Evolutionary conservation across 2,329 filamentous ascomycete species (phyloP), one percentile per base, ranked within the genome.

Genomic region (Alternaria sp.): DNA sequence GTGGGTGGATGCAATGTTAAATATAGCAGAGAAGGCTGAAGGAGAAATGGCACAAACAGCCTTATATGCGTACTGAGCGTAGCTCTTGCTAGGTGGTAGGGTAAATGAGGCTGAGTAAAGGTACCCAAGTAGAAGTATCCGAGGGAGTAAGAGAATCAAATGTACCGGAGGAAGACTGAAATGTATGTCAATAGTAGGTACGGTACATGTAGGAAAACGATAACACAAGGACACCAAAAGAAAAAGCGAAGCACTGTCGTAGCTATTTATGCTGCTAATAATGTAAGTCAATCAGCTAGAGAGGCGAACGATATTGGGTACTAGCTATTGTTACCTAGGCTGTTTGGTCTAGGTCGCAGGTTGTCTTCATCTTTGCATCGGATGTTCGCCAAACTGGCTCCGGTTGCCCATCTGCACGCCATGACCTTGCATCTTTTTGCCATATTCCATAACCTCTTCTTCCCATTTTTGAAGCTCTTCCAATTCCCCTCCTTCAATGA

Each of bases 401-500:
- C 46, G 46, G 27, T 69, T 50, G 0, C 67, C 67, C 27, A 68
- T 64, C 9, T 57, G 22, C n/a, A 66, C 60, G 11, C 67, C 63
- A 49, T 62, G 56, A 1, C 54, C 51, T 36, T 68, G 67, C 62
- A 65, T 51, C 11, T 51, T 20, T 30, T 43, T 59, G 8, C 59
- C 65, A n/a, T 69, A 67, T 3, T 57, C 38, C 46, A 69, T 25
- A 5, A 71, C 63, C 44, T 60, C 28, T 14, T 60, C 51, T 36
- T 78, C 76, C 76, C 81, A 83, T 28, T 69, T 43, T 4, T 69
- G 58, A 18, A 73, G 43, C 2, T 68, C 44, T 3, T 50, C 27
- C 10, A 36, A 65, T 34, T 75, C 74, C 22, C 77, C 67, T 4
- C 80, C 81, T 10, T 67, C 52, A 46, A 82, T 69, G 20, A 81